Conservation (phyloP, 768 basidiomycete species). For the Leucocoprinus sp. region DNA sequence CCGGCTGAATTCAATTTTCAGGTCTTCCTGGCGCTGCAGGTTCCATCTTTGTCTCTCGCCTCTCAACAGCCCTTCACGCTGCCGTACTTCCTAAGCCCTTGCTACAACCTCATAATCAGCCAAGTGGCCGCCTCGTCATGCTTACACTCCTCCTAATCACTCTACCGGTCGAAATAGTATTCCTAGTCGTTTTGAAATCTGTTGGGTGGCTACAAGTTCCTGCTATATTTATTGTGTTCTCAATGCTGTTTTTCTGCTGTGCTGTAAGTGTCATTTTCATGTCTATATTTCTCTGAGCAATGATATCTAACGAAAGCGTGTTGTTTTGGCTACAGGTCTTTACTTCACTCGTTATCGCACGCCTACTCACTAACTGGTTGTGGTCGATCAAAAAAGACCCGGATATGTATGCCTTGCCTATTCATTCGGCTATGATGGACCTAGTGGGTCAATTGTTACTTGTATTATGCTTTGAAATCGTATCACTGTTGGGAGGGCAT, state of each 20-base stretch:
- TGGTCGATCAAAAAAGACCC: conserved; percentile 79
- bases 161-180: conserved; percentile 72
- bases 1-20: no score
- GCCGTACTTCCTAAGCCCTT: conserved; percentile 28
- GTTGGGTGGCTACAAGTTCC: conserved; percentile 78
- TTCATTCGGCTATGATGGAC: conserved; percentile 86
- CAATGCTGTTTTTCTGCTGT: conserved; percentile 63
- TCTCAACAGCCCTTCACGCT: conserved; percentile 83
- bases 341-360: conserved; percentile 62
- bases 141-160: conserved; percentile 66
- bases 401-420: conserved; percentile 88
- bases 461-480: conserved; percentile 66
- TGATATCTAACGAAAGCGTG: conserved; percentile 4
- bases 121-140: conserved; percentile 48
- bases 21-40: conserved; percentile 87
- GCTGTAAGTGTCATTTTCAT: conserved; percentile 49
- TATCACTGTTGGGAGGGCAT: conserved; percentile 35
- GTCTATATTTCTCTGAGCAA: neutral
- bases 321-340: conserved; percentile 40
- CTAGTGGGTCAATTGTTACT: conserved; percentile 76
- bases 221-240: conserved; percentile 58
- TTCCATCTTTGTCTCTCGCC: conserved; percentile 82
- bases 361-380: conserved; percentile 59
- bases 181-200: conserved; percentile 53
- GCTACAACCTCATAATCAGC: conserved; percentile 20